Base-by-base conservation (phyloP, 331 rosid genomes). In the Rhamnella rubrinervis region DNA sequence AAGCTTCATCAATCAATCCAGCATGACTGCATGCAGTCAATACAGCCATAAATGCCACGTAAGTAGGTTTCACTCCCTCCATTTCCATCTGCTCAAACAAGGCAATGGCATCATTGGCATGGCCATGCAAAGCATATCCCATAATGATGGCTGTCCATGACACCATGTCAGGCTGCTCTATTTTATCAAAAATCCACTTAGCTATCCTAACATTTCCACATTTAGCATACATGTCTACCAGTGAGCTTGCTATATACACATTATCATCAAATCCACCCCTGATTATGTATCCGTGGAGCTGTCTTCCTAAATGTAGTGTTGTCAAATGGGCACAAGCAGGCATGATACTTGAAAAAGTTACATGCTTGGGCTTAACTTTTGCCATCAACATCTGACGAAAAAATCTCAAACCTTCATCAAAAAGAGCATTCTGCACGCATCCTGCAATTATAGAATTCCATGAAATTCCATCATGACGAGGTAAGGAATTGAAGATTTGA, bases 171-270 rank as follows among this genome's bases (percentile, higher is more conserved):
- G 63, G 85, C 16, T 19, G 49, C 76, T 79, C 81, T 49, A 85
- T 85, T 71, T 75, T 72, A 56, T 84, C 78, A 55, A 88, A 93
- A 68, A 90, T 75, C 81, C 67, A 58, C 68, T 83, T 77, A 44
- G 98, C 93, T 67, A 66, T 80, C 77, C 76, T 79, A 75, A 86
- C 81, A 80, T 85, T 74, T 26, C 97, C 98, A 38, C 96, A 93
- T 84, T 93, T 90, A 35, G 97, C 89, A 71, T 93, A 93, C 97
- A 93, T 93, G 80, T 93, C 93, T 37, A 93, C 77, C n/a, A 88
- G 78, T 35, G 97, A 82, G 82, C 96, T 88, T 1, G 89, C 87
- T 53, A 92, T 81, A 39, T 79, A 93, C 72, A 80, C 64, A 53
- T 92, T 92, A 73, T 70, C 83, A 51, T 88, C 85, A 59, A 89